Percentiles rank a stretch among this genome's conserved stretches.
These are phyloP conservation scores for Moesziomyces sp. DNA, from an alignment of 1,284 basidiomycete genomes.

Conservation along the genomic window DNA sequence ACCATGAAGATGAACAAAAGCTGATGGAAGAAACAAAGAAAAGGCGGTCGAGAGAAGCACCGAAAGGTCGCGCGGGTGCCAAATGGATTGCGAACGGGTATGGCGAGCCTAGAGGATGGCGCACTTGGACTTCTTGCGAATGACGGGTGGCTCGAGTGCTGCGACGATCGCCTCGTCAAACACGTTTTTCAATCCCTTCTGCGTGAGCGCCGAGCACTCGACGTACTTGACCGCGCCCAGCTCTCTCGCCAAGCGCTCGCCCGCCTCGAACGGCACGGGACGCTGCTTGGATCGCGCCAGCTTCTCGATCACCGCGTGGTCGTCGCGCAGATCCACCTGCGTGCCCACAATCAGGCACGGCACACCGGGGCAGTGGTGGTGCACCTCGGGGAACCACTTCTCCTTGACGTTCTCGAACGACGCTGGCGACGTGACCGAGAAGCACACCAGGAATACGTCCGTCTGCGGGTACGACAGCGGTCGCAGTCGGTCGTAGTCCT, in stretches of 20 bases:
- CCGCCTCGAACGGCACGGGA: slow-evolving; percentile 86
- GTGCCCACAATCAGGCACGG: slow-evolving; percentile 99
- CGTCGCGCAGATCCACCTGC: slow-evolving; percentile 96
- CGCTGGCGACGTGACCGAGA: slow-evolving; percentile 96
- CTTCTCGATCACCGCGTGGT: slow-evolving; percentile 92
- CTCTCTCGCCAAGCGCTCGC: slow-evolving; percentile 92
- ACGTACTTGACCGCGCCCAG: slow-evolving; percentile 98
- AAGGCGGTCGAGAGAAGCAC: slow-evolving; percentile 7
- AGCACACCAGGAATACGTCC: slow-evolving; percentile 99
- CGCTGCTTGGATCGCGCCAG: slow-evolving; percentile 93
- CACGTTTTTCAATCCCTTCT: slow-evolving; percentile 99
- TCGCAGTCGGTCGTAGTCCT: slow-evolving; percentile 98
- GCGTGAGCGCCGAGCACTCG: slow-evolving; percentile 97
- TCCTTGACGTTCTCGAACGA: slow-evolving; percentile 99
- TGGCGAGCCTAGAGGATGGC: slow-evolving; percentile 76
- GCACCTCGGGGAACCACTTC: slow-evolving; percentile 99
- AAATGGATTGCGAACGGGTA: slow-evolving; percentile 9
- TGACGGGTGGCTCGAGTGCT: slow-evolving; percentile 92
- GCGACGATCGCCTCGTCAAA: slow-evolving; percentile 99
- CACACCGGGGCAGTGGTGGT: slow-evolving; percentile 99
- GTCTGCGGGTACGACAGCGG: slow-evolving; percentile 99
- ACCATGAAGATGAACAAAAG: neutral
- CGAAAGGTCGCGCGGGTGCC: neutral
- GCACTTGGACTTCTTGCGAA: slow-evolving; percentile 82
- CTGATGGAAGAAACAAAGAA: neutral